These are phyloP conservation scores for barrel medic (Medicago truncatula) DNA, from an alignment of 306 rosid species.

Conservation along the genomic window MtrunA17r5.0-ANR NC_053045.1:56441501-56442000, in stretches of 20 bases:
- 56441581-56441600: constrained; percentile 30
- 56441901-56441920: constrained; percentile 24
- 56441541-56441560: constrained; percentile 37
- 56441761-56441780: background rate
- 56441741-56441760: background rate
- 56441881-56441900: background rate
- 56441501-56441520: constrained; percentile 47
- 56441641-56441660: background rate
- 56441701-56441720: constrained; percentile 32
- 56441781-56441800: background rate
- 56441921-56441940: constrained; percentile 6
- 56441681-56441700: constrained; percentile 3
- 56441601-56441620: constrained; percentile 25
- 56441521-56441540: constrained; percentile 15
- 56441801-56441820: constrained; percentile 25
- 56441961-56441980: constrained; percentile 29
- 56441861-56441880: background rate
- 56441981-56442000: background rate
- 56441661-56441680: constrained; percentile 12
- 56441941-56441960: constrained; percentile 20
- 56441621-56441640: constrained; percentile 27
- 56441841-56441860: background rate
- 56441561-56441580: constrained; percentile 22
- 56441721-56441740: constrained; percentile 1
- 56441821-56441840: constrained; percentile 25